A percentile compares a stretch with the other conserved stretches of the same genome.
phyloP scores from a whole-genome alignment of 148 eudicot genomes.

The Rhododendron griersonianum region DNA sequence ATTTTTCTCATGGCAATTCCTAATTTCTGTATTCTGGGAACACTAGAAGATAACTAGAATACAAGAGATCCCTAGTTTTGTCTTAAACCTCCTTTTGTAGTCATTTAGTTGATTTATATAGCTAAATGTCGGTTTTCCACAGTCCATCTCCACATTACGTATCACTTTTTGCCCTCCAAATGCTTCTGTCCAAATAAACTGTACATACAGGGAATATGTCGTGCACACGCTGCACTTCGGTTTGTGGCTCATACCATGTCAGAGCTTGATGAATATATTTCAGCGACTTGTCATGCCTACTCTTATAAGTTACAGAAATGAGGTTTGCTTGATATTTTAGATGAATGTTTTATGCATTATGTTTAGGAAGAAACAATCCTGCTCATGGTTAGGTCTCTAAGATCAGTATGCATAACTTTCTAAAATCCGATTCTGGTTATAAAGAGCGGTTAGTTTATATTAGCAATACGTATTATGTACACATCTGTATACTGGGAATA shows the following conservation, averaged over 20 bases:
- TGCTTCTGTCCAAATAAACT: not conserved
- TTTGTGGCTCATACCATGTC: not conserved
- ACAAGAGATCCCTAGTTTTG: not conserved
- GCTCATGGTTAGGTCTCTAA: not conserved
- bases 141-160: not conserved
- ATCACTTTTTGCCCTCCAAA: not conserved
- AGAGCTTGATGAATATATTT: not conserved
- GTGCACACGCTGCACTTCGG: not conserved
- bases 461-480: not conserved
- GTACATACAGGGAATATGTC: not conserved
- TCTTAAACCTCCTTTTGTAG: not conserved
- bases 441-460: not conserved
- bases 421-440: not conserved
- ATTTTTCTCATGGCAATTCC: not conserved
- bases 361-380: not conserved
- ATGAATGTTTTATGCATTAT: not conserved
- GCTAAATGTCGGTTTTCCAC: not conserved
- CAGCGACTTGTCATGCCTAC: not conserved
- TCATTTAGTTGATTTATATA: not conserved
- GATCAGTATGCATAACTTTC: not conserved
- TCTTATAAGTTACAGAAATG: not conserved
- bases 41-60: not conserved
- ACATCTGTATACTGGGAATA: not conserved
- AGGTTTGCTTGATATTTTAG: not conserved
- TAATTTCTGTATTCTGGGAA: not conserved